phyloP scores from a whole-genome alignment of 1,284 basidiomycete species.

The Tausonia pullulans region DNA sequence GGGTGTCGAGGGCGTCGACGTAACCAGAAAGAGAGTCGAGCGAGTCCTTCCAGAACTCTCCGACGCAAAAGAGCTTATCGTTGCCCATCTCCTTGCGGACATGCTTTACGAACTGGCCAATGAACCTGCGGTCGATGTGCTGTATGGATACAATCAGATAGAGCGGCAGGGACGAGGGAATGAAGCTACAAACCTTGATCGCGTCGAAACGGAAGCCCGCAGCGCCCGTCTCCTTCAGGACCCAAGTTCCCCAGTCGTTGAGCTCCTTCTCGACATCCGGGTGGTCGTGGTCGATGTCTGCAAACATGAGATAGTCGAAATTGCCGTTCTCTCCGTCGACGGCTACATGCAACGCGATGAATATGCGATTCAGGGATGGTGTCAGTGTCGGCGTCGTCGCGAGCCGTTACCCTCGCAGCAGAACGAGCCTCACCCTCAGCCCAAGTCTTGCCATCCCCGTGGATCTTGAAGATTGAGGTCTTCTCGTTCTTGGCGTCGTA shows the following conservation, averaged over 20 bases:
- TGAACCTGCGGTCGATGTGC: conserved; percentile 39
- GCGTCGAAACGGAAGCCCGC: conserved; percentile 77
- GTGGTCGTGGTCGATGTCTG: conserved; percentile 45
- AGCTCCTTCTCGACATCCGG: conserved; percentile 49
- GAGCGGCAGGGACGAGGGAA: conserved; percentile 17
- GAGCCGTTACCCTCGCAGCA: too few species aligned
- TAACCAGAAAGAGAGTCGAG: conserved; percentile 28
- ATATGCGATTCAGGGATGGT: conserved; percentile 17
- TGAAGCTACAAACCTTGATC: conserved; percentile 46
- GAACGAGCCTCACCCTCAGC: conserved; percentile 22
- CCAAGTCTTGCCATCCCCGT: conserved; percentile 47
- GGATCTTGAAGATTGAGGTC: conserved; percentile 33
- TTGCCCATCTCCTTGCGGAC: conserved; percentile 39
- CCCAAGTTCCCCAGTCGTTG: conserved; percentile 46
- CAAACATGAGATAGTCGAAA: conserved; percentile 36
- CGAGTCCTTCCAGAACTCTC: conserved; percentile 45
- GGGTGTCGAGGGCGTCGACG: conserved; percentile 36
- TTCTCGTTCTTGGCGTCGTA: conserved; percentile 53
- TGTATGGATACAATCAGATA: conserved; percentile 19
- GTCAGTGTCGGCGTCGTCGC: conserved; percentile 35
- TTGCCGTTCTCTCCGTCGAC: conserved; percentile 37
- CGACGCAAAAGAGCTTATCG: conserved; percentile 39
- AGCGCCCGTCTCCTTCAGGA: conserved; percentile 60
- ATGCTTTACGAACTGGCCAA: conserved; percentile 44
- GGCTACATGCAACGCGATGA: conserved; percentile 6